Evolutionary conservation across 371 early-diverging fungal species (phyloP).

Genomic region (Actinomucor elegans): DNA sequence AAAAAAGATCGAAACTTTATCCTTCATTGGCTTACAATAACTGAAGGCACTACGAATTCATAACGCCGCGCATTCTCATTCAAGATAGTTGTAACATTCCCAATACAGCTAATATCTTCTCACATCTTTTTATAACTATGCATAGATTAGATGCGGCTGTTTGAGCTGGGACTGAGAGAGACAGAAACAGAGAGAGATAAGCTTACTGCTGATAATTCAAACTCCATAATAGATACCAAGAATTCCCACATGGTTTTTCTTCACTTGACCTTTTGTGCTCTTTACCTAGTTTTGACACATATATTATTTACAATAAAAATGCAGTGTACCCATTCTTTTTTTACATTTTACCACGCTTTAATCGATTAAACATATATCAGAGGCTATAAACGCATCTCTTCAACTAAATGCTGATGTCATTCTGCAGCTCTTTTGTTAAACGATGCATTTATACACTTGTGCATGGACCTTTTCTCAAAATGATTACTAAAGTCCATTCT

Average conservation of each 20-base stretch:
- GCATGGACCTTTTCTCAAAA: too few relatives aligned
- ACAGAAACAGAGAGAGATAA: neutral
- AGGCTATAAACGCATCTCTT: too few relatives aligned
- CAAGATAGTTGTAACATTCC: too few relatives aligned
- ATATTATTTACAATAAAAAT: neutral
- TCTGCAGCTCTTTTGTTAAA: too few relatives aligned
- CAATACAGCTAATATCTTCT: neutral
- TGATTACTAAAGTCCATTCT: too few relatives aligned
- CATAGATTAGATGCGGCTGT: neutral
- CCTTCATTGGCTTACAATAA: neutral
- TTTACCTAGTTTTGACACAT: neutral
- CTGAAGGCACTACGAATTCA: neutral
- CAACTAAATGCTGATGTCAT: too few relatives aligned
- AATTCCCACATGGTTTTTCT: conserved; percentile 1
- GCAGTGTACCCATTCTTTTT: neutral
- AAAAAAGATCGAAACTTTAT: neutral
- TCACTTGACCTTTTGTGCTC: neutral
- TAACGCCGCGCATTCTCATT: neutral
- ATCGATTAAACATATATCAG: too few relatives aligned
- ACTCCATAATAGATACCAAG: neutral
- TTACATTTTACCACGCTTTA: neutral
- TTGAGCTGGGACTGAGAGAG: neutral
- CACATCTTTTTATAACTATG: neutral
- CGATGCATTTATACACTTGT: too few relatives aligned
- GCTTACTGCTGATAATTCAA: neutral